These are phyloP conservation scores for Fraxinus anomala DNA, from an alignment of 257 asterid genomes.

Conservation along the genomic window DNA sequence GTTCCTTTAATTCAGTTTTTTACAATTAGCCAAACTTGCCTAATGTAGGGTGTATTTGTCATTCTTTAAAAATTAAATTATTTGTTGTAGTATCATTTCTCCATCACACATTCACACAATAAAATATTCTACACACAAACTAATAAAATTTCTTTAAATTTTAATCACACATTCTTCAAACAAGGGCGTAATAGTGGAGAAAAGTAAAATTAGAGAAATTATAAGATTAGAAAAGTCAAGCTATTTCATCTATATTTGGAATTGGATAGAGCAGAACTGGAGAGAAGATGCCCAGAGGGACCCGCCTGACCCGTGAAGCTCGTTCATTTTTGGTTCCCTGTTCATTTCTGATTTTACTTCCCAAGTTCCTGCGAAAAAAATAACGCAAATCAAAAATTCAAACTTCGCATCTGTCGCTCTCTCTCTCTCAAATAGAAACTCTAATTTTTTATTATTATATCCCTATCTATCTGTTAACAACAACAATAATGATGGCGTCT, in stretches of 20 bases:
- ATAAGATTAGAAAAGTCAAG: no score
- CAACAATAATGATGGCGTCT: conserved; percentile 44
- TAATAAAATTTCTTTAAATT: no score
- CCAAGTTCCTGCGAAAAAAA: conserved; percentile 31
- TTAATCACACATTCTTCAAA: no score
- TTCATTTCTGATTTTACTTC: conserved; percentile 26
- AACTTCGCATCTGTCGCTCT: conserved; percentile 29
- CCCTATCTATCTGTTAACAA: conserved; percentile 26
- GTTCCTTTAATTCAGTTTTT: background rate
- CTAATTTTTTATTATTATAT: conserved; percentile 28
- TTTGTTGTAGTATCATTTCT: no score
- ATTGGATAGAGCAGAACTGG: conserved; percentile 17
- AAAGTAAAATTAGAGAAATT: no score
- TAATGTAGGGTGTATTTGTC: no score
- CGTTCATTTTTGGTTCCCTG: conserved; percentile 24
- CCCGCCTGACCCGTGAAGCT: conserved; percentile 27
- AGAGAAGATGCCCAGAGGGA: conserved; percentile 18
- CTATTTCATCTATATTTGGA: background rate
- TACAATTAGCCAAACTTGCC: background rate
- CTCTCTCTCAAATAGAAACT: conserved; percentile 25
- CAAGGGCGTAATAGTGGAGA: no score
- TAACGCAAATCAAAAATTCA: background rate
- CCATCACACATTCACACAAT: no score
- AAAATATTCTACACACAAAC: no score
- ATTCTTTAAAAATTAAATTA: no score